These are phyloP conservation scores for Blepharisma stoltei DNA, from an alignment of 73 alveolate species.

Conservation along the genomic window DNA sequence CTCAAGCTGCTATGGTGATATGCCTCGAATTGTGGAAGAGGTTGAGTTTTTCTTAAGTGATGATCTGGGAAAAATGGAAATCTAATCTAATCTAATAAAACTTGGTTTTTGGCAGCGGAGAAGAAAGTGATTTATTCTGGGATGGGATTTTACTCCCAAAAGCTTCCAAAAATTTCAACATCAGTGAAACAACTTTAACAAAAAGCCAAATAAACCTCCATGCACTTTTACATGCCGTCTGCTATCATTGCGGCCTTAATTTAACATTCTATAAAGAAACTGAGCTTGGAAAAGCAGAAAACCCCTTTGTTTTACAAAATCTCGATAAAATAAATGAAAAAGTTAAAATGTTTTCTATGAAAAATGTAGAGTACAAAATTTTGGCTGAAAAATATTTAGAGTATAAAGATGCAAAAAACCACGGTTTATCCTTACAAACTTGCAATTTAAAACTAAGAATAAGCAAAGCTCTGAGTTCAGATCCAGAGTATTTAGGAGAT, in stretches of 20 bases:
- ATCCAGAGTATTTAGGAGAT: slow-evolving; percentile 32
- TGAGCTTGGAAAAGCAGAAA: not conserved
- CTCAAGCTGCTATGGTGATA: too few species aligned
- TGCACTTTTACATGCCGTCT: slow-evolving; percentile 52
- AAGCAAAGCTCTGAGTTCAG: slow-evolving; percentile 34
- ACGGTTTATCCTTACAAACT: slow-evolving; percentile 47
- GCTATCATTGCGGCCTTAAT: slow-evolving; percentile 43
- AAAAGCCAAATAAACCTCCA: slow-evolving; percentile 31
- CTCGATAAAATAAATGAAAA: slow-evolving; percentile 30
- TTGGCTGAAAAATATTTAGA: slow-evolving; percentile 46
- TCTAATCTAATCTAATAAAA: too few species aligned
- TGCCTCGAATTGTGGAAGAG: too few species aligned
- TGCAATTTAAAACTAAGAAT: slow-evolving; percentile 41
- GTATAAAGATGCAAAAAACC: slow-evolving; percentile 35
- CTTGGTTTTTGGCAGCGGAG: slow-evolving; percentile 32
- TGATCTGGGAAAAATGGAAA: too few species aligned
- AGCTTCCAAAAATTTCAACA: slow-evolving; percentile 35
- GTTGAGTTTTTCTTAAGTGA: too few species aligned
- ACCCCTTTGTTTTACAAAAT: slow-evolving; percentile 6
- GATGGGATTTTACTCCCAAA: slow-evolving; percentile 34
- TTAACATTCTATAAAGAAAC: slow-evolving; percentile 16
- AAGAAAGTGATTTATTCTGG: slow-evolving; percentile 48
- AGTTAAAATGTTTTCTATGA: slow-evolving; percentile 38
- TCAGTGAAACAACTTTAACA: slow-evolving; percentile 22
- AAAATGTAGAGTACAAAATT: slow-evolving; percentile 44